These are phyloP conservation scores for Nymphaea colorata DNA, from an alignment of 164 flowering plant species.

Conservation along the genomic window DNA sequence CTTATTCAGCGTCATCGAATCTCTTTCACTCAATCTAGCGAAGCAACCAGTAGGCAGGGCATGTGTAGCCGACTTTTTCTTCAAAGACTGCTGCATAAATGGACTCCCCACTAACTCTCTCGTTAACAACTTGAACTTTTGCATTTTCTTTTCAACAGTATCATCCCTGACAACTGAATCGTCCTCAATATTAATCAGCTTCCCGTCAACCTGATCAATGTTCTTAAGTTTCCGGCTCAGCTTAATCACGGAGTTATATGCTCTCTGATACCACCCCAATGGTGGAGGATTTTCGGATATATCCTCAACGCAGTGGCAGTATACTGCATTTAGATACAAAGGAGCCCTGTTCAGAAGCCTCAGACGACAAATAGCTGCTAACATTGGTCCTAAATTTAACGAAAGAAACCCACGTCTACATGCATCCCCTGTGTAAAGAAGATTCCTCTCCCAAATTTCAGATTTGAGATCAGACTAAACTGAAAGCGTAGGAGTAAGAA, in stretches of 20 bases:
- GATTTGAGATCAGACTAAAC: too few relatives aligned
- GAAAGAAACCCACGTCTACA: neutral
- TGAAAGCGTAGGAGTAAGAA: too few relatives aligned
- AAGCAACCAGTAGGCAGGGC: slow-evolving; percentile 20
- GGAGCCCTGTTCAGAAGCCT: neutral
- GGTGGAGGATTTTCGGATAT: slow-evolving; percentile 6
- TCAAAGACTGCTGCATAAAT: slow-evolving; percentile 29
- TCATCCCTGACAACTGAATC: slow-evolving; percentile 31
- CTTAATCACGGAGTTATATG: slow-evolving; percentile 5
- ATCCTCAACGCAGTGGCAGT: neutral
- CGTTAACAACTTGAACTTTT: slow-evolving; percentile 39
- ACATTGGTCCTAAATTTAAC: neutral
- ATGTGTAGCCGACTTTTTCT: slow-evolving; percentile 8
- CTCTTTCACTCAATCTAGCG: slow-evolving; percentile 35
- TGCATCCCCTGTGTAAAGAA: too few relatives aligned
- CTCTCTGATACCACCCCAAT: slow-evolving; percentile 36
- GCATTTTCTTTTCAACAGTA: slow-evolving; percentile 20
- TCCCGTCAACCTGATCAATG: slow-evolving; percentile 57
- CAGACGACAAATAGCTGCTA: neutral
- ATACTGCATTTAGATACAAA: neutral
- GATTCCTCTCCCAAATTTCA: too few relatives aligned
- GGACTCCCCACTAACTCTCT: slow-evolving; percentile 44
- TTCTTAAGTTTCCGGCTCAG: slow-evolving; percentile 18
- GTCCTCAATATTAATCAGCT: slow-evolving; percentile 30
- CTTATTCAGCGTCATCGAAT: slow-evolving; percentile 33